These are phyloP conservation scores for Pistacia vera DNA, from an alignment of 345 rosid species.

Conservation along the genomic window DNA sequence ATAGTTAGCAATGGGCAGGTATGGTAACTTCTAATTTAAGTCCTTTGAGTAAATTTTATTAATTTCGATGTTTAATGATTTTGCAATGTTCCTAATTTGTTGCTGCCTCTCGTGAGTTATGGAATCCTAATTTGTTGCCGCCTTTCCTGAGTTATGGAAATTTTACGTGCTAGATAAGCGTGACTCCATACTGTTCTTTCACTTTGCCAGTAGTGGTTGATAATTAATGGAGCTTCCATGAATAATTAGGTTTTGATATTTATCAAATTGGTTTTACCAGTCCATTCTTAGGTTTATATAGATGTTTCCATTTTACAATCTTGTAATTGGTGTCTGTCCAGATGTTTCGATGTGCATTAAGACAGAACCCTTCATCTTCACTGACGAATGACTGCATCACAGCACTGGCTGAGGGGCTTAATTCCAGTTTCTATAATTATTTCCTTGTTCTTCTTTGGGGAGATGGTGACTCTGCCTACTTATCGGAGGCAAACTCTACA, in stretches of 20 bases:
- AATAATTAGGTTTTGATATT: neutral
- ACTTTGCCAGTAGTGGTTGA: neutral
- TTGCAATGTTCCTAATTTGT: neutral
- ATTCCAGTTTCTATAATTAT: constrained; percentile 59
- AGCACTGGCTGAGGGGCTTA: constrained; percentile 88
- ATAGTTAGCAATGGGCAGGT: constrained; percentile 80
- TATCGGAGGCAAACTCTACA: constrained; percentile 48
- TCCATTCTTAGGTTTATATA: neutral
- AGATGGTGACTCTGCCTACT: constrained; percentile 44
- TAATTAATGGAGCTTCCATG: constrained; percentile 1
- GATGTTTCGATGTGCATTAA: constrained; percentile 85
- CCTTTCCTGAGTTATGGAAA: neutral
- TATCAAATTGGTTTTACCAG: neutral
- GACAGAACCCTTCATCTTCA: constrained; percentile 72
- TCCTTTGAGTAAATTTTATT: neutral
- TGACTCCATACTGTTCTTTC: neutral
- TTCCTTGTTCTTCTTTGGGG: constrained; percentile 93
- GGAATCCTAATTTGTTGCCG: neutral
- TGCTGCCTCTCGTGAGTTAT: neutral
- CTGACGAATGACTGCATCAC: constrained; percentile 85
- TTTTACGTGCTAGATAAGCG: neutral
- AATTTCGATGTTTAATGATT: neutral
- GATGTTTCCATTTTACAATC: constrained; percentile 10
- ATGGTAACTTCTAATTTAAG: constrained; percentile 12
- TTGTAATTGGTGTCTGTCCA: constrained; percentile 32